Evolutionary conservation across 2,329 filamentous ascomycete genomes (phyloP), one percentile per base, ranked within the genome.

Genomic region (Epichloe scottii): DNA sequence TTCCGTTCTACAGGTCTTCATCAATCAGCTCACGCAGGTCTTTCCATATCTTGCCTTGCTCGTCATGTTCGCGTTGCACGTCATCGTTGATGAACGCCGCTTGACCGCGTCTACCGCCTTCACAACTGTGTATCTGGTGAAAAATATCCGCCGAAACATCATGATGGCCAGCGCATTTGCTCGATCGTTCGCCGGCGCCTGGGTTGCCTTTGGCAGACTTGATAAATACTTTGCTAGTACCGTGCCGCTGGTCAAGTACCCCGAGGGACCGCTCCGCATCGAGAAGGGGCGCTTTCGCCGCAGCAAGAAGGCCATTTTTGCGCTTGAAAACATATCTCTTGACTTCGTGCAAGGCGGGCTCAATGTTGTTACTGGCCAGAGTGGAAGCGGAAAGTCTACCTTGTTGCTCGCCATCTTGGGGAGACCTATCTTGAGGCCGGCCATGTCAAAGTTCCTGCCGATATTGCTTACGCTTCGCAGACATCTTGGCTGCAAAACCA

Each of bases 401-500:
- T 62, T 81, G 2, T 63, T 81, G 23, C 63, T 76, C 48, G 70
- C 74, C 2, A 74, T 80, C 14, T 65, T 80, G 4, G 77, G 77
- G 77, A 80, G 60, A 76, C 76, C 1, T 66, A 77, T 46, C 60
- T 76, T 26, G 73, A 77, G 49, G 56, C 56, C 3, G 77, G 76
- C 15, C 60, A 62, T 15, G 68, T 79, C 17, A 73, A 71, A 3
- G 68, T 71, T 6, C 75, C 76, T 1, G 64, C 66, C 19, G 77
- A 79, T 51, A 67, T 80, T 30, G 77, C 76, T 0, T 81, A 76
- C 60, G 75, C 76, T 6, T 77, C 77, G 2, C 78, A 81, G 53
- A 74, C 74, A 2, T 65, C 77, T 0, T 81, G 77, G 77, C 64
- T 81, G 4, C 77, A 79, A 57, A 79, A 78, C 50, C 75, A 75